Conservation (phyloP, 176 grass and related monocot genomes). For the Guadua angustifolia region DNA sequence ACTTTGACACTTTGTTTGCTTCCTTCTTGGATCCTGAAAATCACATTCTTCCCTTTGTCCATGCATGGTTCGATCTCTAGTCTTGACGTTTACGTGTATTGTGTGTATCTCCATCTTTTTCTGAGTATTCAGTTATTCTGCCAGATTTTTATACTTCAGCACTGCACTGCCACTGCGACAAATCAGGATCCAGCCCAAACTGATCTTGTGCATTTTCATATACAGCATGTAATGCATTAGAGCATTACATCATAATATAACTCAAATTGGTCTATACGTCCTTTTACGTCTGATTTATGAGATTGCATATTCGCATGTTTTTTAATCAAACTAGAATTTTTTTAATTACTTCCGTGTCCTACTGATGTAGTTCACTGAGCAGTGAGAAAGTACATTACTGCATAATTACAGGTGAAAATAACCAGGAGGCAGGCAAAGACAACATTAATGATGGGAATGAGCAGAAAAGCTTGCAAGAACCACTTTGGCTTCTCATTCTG, state of each 20-base stretch:
- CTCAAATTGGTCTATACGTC: neutral
- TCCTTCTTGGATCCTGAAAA: slow-evolving; percentile 29
- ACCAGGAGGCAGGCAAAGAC: slow-evolving; percentile 14
- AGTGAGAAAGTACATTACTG: slow-evolving; percentile 3
- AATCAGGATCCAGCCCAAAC: neutral
- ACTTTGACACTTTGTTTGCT: slow-evolving; percentile 24
- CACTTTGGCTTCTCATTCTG: slow-evolving; percentile 81
- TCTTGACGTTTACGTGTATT: slow-evolving; percentile 12
- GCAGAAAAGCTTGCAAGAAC: slow-evolving; percentile 52
- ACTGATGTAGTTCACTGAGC: neutral
- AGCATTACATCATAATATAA: neutral
- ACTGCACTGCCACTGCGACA: no score
- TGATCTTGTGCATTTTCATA: neutral
- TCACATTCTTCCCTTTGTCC: slow-evolving; percentile 46
- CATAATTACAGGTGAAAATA: slow-evolving; percentile 71
- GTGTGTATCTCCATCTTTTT: slow-evolving; percentile 18
- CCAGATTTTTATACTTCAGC: neutral
- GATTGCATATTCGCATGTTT: neutral
- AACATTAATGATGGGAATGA: slow-evolving; percentile 11
- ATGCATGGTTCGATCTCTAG: slow-evolving; percentile 27
- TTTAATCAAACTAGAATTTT: neutral
- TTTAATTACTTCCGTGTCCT: neutral
- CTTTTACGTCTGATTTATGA: neutral
- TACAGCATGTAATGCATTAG: neutral
- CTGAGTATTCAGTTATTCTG: neutral